Percentiles rank a stretch among this genome's conserved stretches.
Conservation (phyloP, 1,284 basidiomycete species). For the Psilocybe mexicana region DNA sequence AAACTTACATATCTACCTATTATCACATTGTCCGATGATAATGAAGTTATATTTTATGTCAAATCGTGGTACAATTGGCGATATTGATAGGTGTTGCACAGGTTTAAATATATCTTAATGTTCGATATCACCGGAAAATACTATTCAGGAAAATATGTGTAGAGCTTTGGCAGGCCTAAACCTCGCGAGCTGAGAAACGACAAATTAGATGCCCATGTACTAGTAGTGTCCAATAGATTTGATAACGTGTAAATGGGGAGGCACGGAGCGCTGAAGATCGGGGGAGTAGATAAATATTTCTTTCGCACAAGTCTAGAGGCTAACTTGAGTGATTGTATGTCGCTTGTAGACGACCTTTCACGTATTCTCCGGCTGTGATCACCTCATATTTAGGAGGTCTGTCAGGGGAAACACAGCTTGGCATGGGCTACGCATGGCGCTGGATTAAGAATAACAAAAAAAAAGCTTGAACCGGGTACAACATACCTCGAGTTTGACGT, state of each 20-base stretch:
- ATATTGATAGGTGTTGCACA: not conserved
- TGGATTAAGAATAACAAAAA: not conserved
- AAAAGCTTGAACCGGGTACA: not conserved
- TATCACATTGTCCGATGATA: not conserved
- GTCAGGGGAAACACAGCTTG: conserved; percentile 64
- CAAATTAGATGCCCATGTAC: not conserved
- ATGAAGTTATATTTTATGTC: not conserved
- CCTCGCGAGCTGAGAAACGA: not conserved
- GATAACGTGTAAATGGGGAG: too few species aligned
- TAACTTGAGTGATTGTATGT: conserved; percentile 45
- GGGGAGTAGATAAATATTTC: not conserved
- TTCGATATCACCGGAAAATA: not conserved
- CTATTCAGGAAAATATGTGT: not conserved
- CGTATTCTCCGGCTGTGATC: conserved; percentile 67
- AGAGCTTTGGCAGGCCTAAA: not conserved
- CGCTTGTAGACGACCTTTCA: conserved; percentile 56
- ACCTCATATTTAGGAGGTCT: conserved; percentile 65
- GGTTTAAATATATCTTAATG: not conserved
- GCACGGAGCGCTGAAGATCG: too few species aligned
- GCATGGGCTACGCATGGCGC: conserved; percentile 52
- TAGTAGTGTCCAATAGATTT: not conserved
- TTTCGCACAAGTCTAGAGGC: too few species aligned
- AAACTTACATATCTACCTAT: not conserved
- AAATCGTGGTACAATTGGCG: not conserved
- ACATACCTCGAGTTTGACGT: conserved; percentile 58